Evolutionary conservation across 1,284 basidiomycete genomes (phyloP).

Genomic region (Austroboletus novae-zelandiae): DNA sequence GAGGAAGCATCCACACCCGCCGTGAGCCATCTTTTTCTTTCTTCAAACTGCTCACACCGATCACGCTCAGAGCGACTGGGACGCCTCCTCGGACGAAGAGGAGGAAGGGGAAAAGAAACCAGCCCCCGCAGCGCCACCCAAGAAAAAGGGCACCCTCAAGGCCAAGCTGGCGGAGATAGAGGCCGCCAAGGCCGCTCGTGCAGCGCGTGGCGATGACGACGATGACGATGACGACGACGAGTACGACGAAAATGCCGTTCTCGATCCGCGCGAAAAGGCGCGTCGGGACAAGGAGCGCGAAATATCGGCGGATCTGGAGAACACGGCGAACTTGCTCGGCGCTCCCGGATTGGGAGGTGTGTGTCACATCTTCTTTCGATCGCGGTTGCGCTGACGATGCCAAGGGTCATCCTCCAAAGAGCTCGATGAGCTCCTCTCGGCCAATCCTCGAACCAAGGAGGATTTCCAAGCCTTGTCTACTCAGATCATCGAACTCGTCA

Average conservation of each 20-base stretch:
- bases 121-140: constrained; percentile 59
- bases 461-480: constrained; percentile 77
- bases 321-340: constrained; percentile 80
- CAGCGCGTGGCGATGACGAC: constrained; percentile 20
- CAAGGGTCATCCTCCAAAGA: constrained; percentile 65
- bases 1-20: constrained; percentile 68
- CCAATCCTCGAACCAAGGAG: constrained; percentile 80
- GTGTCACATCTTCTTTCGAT: background rate
- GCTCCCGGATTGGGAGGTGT: constrained; percentile 65
- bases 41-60: background rate
- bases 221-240: constrained; percentile 37
- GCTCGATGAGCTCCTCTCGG: constrained; percentile 67
- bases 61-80: constrained; percentile 82
- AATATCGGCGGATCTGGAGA: constrained; percentile 80
- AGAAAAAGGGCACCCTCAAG: constrained; percentile 90
- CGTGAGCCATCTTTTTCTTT: constrained; percentile 36
- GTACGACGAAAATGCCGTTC: constrained; percentile 74
- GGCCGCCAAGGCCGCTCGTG: constrained; percentile 55
- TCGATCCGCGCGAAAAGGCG: constrained; percentile 79
- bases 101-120: constrained; percentile 48
- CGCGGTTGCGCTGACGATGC: background rate
- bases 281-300: constrained; percentile 75
- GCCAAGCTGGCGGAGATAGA: constrained; percentile 89
- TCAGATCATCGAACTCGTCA: constrained; percentile 68
- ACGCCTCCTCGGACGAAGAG: constrained; percentile 82